Conservation (phyloP, 352 stramenopile genomes). For the Globisporangium emineosum region DNA sequence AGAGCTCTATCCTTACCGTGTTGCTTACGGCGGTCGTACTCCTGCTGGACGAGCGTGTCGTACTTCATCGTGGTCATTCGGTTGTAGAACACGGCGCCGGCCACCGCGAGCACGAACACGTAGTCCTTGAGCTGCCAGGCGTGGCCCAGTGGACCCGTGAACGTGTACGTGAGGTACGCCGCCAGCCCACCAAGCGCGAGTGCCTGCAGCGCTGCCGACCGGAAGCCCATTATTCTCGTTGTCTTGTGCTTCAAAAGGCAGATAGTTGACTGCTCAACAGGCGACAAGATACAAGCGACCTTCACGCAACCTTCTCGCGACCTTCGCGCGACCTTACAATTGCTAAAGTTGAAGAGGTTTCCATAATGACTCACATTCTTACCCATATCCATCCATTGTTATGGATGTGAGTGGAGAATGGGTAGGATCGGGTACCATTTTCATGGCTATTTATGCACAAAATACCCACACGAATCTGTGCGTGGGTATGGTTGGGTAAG, state of each 20-base stretch:
- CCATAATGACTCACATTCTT: too few relatives aligned
- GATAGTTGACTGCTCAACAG: too few relatives aligned
- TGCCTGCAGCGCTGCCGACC: slow-evolving; percentile 31
- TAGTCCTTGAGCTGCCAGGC: slow-evolving; percentile 58
- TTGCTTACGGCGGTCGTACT: slow-evolving; percentile 17
- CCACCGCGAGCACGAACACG: slow-evolving; percentile 56
- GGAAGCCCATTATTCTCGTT: slow-evolving; percentile 19
- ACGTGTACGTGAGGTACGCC: slow-evolving; percentile 45
- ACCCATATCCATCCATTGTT: too few relatives aligned
- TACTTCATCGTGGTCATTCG: slow-evolving; percentile 51
- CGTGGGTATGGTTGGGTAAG: too few relatives aligned
- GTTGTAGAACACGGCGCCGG: slow-evolving; percentile 50
- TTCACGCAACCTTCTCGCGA: slow-evolving; percentile 10
- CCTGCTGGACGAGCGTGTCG: slow-evolving; percentile 33
- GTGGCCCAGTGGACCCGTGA: slow-evolving; percentile 32
- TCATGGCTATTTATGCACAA: too few relatives aligned
- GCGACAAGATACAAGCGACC: background rate
- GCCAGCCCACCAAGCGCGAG: slow-evolving; percentile 39
- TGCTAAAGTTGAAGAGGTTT: too few relatives aligned
- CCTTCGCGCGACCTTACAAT: too few relatives aligned
- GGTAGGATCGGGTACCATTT: too few relatives aligned
- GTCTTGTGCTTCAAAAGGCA: background rate
- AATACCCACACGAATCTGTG: too few relatives aligned
- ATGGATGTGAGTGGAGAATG: too few relatives aligned
- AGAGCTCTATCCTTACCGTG: slow-evolving; percentile 5